Conservation (phyloP, 2,329 filamentous ascomycete species). For the Cordyceps militaris region DNA sequence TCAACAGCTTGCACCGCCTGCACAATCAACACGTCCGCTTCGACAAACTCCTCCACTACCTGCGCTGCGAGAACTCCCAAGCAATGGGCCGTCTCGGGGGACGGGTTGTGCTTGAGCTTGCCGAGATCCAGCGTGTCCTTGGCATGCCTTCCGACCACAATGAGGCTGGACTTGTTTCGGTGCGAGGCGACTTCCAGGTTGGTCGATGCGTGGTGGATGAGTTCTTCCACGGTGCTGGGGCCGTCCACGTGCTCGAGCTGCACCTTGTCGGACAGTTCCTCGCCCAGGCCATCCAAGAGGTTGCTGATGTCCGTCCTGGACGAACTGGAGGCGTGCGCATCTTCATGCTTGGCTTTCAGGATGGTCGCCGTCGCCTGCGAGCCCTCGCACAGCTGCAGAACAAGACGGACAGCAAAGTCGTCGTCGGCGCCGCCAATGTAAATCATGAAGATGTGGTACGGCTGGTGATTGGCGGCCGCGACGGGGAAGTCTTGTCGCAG, state of each 20-base stretch:
- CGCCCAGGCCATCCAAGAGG: constrained; percentile 11
- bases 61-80: constrained; percentile 19
- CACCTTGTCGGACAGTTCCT: constrained; percentile 15
- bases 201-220: constrained; percentile 18
- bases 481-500: constrained; percentile 46
- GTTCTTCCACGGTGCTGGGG: constrained; percentile 18
- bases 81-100: constrained; percentile 18
- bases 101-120: constrained; percentile 15
- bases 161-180: constrained; percentile 16
- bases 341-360: constrained; percentile 26
- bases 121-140: constrained; percentile 17
- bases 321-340: constrained; percentile 1
- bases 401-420: constrained; percentile 67
- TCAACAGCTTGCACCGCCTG: constrained; percentile 13
- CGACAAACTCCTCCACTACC: constrained; percentile 19
- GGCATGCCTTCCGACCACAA: constrained; percentile 20
- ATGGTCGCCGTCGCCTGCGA: constrained; percentile 72
- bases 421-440: constrained; percentile 85
- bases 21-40: constrained; percentile 22
- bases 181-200: not conserved
- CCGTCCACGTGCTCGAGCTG: constrained; percentile 17
- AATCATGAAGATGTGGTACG: constrained; percentile 79
- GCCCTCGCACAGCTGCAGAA: constrained; percentile 78
- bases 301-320: constrained; percentile 13
- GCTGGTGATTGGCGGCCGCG: constrained; percentile 56